Evolutionary conservation across 2,329 filamentous ascomycete species (phyloP).

Genomic region (Tolypocladium endophyticum): DNA sequence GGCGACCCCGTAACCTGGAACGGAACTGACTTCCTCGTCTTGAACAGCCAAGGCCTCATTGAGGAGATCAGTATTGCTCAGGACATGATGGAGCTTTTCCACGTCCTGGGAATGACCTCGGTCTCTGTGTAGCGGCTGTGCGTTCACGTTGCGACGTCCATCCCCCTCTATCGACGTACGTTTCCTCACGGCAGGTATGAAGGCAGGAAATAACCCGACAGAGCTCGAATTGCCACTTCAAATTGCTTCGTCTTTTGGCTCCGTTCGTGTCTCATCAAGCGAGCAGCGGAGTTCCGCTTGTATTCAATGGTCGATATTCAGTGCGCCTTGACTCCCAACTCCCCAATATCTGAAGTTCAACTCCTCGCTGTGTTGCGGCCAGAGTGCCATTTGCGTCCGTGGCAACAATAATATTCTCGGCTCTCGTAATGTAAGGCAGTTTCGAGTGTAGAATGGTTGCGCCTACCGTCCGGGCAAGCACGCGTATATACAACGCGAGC

Average conservation of each 20-base stretch:
- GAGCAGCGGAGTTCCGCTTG: neutral
- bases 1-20: conserved; percentile 4
- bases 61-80: conserved; percentile 2
- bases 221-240: neutral
- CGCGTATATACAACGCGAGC: neutral
- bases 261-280: neutral
- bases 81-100: conserved; percentile 1
- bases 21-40: conserved; percentile 4
- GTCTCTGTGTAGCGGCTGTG: neutral
- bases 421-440: neutral
- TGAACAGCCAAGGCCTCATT: conserved; percentile 1
- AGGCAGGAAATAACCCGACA: neutral
- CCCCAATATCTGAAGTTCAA: neutral
- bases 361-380: neutral
- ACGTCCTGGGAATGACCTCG: neutral
- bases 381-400: neutral
- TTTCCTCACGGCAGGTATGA: neutral
- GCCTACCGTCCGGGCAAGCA: neutral
- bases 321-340: neutral
- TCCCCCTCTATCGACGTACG: neutral
- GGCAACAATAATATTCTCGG: neutral
- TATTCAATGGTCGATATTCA: neutral
- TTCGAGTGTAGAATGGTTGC: neutral
- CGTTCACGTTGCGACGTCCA: neutral
- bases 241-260: neutral